These are phyloP conservation scores for Lasiodiplodia gonubiensis DNA, from an alignment of 2,329 filamentous ascomycete genomes.

Conservation along the genomic window DNA sequence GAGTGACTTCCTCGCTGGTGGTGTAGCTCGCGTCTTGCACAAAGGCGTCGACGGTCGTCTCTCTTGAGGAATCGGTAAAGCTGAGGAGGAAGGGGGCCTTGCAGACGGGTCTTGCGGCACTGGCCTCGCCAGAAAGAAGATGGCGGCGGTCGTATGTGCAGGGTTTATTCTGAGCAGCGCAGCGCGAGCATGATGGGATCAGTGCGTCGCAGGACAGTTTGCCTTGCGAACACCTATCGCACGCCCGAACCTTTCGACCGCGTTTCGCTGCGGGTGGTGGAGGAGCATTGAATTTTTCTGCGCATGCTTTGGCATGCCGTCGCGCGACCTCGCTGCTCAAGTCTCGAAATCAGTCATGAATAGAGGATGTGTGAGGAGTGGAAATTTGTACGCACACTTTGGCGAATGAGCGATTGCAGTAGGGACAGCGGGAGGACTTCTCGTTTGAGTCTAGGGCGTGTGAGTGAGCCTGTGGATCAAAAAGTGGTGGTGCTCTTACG, in stretches of 20 bases:
- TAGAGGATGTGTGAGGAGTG: background rate
- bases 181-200: constrained; percentile 26
- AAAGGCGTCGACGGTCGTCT: background rate
- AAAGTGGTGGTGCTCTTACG: background rate
- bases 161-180: constrained; percentile 10
- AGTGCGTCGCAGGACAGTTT: constrained; percentile 28
- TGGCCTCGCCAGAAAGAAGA: background rate
- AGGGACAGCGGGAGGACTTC: background rate
- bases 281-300: constrained; percentile 9
- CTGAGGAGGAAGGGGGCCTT: constrained; percentile 23
- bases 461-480: background rate
- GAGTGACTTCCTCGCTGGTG: background rate
- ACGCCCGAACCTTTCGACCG: constrained; percentile 25
- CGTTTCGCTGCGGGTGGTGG: constrained; percentile 25
- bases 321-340: constrained; percentile 27
- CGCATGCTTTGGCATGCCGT: constrained; percentile 27
- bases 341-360: background rate
- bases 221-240: constrained; percentile 28
- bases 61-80: constrained; percentile 23
- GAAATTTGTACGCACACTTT: background rate
- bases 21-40: background rate
- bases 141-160: constrained; percentile 20
- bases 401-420: constrained; percentile 1
- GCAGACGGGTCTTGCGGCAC: background rate
- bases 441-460: background rate